Evolutionary conservation across 2,329 filamentous ascomycete genomes (phyloP).

Genomic region (Xylaria sp.): DNA sequence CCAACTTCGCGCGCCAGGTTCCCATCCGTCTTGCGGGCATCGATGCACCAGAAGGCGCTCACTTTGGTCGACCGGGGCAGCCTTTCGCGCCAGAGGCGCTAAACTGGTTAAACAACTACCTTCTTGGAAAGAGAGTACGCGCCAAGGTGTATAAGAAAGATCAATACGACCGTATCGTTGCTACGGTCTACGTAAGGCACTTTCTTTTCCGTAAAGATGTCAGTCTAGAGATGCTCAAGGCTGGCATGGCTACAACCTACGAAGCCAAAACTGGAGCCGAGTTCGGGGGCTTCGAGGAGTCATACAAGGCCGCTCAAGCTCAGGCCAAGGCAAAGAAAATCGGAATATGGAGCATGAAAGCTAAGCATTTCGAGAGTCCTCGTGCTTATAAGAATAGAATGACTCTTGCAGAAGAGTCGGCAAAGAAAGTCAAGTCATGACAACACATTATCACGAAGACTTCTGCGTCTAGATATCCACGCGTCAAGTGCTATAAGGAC

Average conservation of each 20-base stretch:
- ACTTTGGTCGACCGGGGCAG: constrained; percentile 86
- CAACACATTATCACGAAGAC: not conserved
- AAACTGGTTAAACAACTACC: constrained; percentile 68
- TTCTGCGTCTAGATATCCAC: not conserved
- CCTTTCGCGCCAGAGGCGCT: constrained; percentile 78
- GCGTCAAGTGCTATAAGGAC: not conserved
- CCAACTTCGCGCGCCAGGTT: constrained; percentile 50
- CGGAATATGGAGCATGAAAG: constrained; percentile 71
- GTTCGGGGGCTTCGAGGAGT: constrained; percentile 66
- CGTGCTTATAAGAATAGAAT: constrained; percentile 73
- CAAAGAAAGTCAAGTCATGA: constrained; percentile 19
- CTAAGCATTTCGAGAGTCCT: constrained; percentile 69
- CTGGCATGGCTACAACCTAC: constrained; percentile 82
- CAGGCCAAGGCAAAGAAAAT: constrained; percentile 58
- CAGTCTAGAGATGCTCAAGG: constrained; percentile 81
- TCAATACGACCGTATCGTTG: constrained; percentile 88
- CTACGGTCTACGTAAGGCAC: constrained; percentile 70
- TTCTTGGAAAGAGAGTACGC: constrained; percentile 68
- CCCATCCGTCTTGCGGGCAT: constrained; percentile 84
- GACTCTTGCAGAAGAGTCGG: constrained; percentile 29
- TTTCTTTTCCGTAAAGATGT: constrained; percentile 71
- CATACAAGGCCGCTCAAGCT: constrained; percentile 62
- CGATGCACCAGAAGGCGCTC: constrained; percentile 86
- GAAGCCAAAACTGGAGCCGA: constrained; percentile 87
- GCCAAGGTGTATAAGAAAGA: constrained; percentile 79